Conservation (phyloP, 108 stramenopile species). For the Skeletonema marinoi region DNA sequence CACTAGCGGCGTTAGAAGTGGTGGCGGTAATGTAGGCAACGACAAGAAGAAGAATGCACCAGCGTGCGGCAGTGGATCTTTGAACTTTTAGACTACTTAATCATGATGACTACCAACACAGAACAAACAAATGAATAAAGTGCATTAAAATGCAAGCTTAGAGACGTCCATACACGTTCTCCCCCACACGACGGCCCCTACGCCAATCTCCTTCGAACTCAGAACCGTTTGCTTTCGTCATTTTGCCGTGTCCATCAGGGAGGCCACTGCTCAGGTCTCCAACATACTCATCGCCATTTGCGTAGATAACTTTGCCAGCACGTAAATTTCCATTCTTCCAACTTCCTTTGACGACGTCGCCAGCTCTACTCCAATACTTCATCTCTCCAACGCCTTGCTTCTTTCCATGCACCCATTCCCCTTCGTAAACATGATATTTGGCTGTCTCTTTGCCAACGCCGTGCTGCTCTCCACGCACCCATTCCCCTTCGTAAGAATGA, state of each 20-base stretch:
- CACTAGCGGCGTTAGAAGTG: conserved; percentile 37
- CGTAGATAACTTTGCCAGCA: no score
- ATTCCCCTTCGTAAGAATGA: no score
- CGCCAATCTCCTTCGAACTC: neutral
- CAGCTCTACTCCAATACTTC: no score
- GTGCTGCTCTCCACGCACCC: no score
- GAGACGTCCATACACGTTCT: neutral
- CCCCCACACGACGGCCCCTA: no score
- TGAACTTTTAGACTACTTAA: neutral
- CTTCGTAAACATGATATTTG: no score
- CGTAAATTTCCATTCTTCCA: no score
- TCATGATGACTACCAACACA: neutral
- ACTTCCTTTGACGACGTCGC: no score
- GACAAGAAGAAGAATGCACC: neutral
- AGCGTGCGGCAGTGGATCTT: neutral
- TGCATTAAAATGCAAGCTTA: no score
- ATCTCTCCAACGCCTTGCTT: no score
- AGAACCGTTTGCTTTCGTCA: neutral
- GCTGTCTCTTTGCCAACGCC: no score
- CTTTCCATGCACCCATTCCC: no score
- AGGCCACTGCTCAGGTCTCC: neutral
- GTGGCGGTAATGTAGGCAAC: conserved; percentile 15
- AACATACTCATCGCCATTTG: neutral
- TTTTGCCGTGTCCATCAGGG: neutral
- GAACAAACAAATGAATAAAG: neutral